Evolutionary conservation across 2,329 filamentous ascomycete genomes (phyloP), one percentile per base, ranked within the genome.

Genomic region (Aspergillus aculeatus): DNA sequence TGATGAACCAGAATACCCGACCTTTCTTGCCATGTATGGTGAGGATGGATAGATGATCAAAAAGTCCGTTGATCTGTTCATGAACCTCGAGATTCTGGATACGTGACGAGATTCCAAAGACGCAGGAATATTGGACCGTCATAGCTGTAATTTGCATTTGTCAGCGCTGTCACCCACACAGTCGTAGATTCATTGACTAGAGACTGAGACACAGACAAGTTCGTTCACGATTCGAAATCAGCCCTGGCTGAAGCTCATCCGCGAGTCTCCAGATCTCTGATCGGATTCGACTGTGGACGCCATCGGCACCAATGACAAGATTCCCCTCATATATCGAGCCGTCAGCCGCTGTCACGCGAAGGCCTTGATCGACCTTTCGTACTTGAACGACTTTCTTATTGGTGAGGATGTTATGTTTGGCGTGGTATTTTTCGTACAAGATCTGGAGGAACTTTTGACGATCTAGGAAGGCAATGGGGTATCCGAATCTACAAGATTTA

Each of bases 291-390:
- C 77, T 80, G 62, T 78, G 74, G 1, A 77, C 73, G 21, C 78
- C 78, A 57, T 81, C 79, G 5, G 77, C 76, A 11, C 77, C 79
- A 14, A 79, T 66, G 5, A 78, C 65, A 12, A 81, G 60, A 56
- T 75, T 64, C 0, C 75, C 78, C 0, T 68, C 23, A 59, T 75
- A 75, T 0, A 66, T 29, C 2, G 69, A 66, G 3, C 76, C 76
- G 57, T 79, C 73, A 0, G 59, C 65, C 44, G 73, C 75, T 7
- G 64, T 62, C 23, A 77, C 76, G 1, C 61, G 61, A 1, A 73
- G 71, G 2, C 68, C 69, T 11, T 65, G 50, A 0, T 67, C 60
- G 5, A 57, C 47, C 9, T 61, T 61, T 3, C 66, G 59, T n/a
- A 79, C 66, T 2, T 61, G 63, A 3, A 60, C 51, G 6, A 79